A percentile compares a stretch with the other conserved stretches of the same genome.
Evolutionary conservation across 164 flowering plant species (phyloP).

Genomic region (Piper betle): DNA sequence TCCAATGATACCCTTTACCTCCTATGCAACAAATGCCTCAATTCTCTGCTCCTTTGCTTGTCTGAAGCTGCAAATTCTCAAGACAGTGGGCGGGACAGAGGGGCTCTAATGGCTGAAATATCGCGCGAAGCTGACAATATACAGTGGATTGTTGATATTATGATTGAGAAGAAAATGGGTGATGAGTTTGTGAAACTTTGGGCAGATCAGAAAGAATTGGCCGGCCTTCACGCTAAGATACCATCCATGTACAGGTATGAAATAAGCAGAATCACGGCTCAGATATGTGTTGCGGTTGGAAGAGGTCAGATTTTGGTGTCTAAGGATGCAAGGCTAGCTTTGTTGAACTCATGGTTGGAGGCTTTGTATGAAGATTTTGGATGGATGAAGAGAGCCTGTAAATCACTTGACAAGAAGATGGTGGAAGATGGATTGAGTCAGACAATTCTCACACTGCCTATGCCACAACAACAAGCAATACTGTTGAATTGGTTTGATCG

Average conservation of each 20-base stretch:
- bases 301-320: slow-evolving; percentile 64
- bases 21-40: slow-evolving; percentile 63
- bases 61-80: slow-evolving; percentile 47
- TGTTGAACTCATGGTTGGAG: slow-evolving; percentile 79
- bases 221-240: slow-evolving; percentile 62
- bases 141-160: slow-evolving; percentile 74
- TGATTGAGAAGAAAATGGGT: slow-evolving; percentile 51
- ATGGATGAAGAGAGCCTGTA: slow-evolving; percentile 70
- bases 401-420: slow-evolving; percentile 57
- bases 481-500: slow-evolving; percentile 70
- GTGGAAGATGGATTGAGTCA: slow-evolving; percentile 79
- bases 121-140: slow-evolving; percentile 81
- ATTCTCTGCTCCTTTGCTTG: slow-evolving; percentile 50
- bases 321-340: slow-evolving; percentile 39
- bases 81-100: slow-evolving; percentile 41
- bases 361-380: slow-evolving; percentile 80
- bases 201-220: slow-evolving; percentile 89
- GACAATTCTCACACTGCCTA: slow-evolving; percentile 74
- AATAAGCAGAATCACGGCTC: slow-evolving; percentile 80
- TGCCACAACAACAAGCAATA: slow-evolving; percentile 60
- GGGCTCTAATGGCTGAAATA: slow-evolving; percentile 56
- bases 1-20: slow-evolving; percentile 54
- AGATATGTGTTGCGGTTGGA: slow-evolving; percentile 67
- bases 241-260: slow-evolving; percentile 70
- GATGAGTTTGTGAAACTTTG: slow-evolving; percentile 82